Base-by-base conservation (phyloP, 2,329 filamentous ascomycete species). In the Aspergillus fischeri region DNA sequence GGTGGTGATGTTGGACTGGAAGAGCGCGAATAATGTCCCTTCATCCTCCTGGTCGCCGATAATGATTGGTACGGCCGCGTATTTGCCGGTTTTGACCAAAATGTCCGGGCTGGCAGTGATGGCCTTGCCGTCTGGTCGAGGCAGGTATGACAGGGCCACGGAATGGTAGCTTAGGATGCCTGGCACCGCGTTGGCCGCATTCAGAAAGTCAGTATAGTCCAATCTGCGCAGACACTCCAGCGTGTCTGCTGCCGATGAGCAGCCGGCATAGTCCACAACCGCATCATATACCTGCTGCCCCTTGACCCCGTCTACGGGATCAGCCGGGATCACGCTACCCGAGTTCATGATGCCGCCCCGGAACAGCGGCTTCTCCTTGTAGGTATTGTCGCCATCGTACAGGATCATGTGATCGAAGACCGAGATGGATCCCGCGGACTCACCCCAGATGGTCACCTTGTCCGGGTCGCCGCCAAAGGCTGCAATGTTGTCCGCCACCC, bases 391-490 rank as follows among this genome's bases (percentile, higher is more conserved):
- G 6, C 90, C 90, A 35, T 85, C 82, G 63, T 90, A 91, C 10
- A 92, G 77, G 1, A 84, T 77, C 83, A 91, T 91, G 64, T 93
- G 90, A 65, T 92, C 84, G 51, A 88, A 82, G 1, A 90, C 88
- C 0, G 88, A 91, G 60, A 92, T 91, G 14, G 85, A 77, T 0
- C 87, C 87, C 0, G 88, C 86, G 2, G 82, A 86, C 68, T 92
- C 86, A 27, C 90, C 90, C 86, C 87, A 91, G 58, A 93, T 87
- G 0, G 89, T 92, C 5, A 92, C 88, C 70, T 88, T 89, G n/a
- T 79, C 77, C 0, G 89, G 86, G 68, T 93, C 89, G 14, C 91
- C 91, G 9, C 91, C 91, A 67, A 94, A 95, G 0, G 84, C 80
- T 1, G 77, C 85, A 56, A 93, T 91, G 63, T 92, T 91, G 64